Evolutionary conservation across 495 filamentous ascomycete genomes (phyloP).

Genomic region (Thozetella sp.): DNA sequence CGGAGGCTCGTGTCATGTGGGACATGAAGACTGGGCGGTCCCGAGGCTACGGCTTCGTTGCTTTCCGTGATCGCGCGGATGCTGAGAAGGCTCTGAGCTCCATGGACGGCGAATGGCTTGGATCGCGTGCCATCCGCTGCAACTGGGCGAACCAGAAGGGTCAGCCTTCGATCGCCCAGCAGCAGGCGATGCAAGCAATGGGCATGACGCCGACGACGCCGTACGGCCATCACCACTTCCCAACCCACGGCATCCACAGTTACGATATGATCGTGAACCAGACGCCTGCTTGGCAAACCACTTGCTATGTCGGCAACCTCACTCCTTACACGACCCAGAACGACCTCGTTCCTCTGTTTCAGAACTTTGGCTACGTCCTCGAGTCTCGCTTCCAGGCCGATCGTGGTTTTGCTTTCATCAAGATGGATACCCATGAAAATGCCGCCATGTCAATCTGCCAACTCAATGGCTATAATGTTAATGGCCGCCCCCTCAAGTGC

Average conservation of each 20-base stretch:
- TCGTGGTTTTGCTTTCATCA: conserved; percentile 97
- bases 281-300: conserved; percentile 99
- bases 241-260: conserved; percentile 93
- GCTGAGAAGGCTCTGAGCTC: conserved; percentile 95
- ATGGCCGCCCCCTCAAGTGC: conserved; percentile 96
- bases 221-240: conserved; percentile 97
- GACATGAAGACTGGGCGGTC: conserved; percentile 99
- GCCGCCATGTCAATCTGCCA: conserved; percentile 99
- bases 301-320: conserved; percentile 96
- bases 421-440: conserved; percentile 99
- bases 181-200: conserved; percentile 96
- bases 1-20: conserved; percentile 99
- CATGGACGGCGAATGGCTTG: conserved; percentile 99
- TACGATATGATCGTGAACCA: conserved; percentile 97
- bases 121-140: conserved; percentile 96
- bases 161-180: conserved; percentile 96
- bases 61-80: conserved; percentile 91
- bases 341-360: conserved; percentile 94
- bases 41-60: conserved; percentile 96
- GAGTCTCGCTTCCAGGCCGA: conserved; percentile 98
- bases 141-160: conserved; percentile 99
- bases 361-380: conserved; percentile 96
- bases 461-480: conserved; percentile 94
- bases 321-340: conserved; percentile 97
- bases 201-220: conserved; percentile 98